Percentiles rank a stretch among this genome's conserved stretches.
Conservation (phyloP, 768 basidiomycete species). For the Auriscalpium vulgare region DNA sequence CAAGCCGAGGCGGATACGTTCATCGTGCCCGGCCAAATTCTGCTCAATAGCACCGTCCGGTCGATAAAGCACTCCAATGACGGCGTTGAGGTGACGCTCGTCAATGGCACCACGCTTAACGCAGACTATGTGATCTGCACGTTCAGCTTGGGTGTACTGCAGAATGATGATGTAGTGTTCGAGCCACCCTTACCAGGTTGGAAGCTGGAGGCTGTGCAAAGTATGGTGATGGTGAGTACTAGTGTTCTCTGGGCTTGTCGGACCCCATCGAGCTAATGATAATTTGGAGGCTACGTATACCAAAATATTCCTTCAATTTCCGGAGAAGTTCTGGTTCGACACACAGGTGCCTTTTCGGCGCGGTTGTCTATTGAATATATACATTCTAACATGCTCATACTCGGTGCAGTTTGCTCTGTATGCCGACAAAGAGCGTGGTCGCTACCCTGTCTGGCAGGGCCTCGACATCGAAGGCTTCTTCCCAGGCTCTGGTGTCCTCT, state of each 20-base stretch:
- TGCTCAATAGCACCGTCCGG: conserved; percentile 42
- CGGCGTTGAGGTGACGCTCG: conserved; percentile 34
- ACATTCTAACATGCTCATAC: too few relatives aligned
- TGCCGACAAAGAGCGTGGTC: conserved; percentile 4
- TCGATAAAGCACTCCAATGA: conserved; percentile 34
- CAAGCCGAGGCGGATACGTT: conserved; percentile 50
- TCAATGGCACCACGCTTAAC: conserved; percentile 22
- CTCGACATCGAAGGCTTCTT: conserved; percentile 49
- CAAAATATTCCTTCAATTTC: conserved; percentile 38
- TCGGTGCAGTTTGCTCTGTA: conserved; percentile 4
- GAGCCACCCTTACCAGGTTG: conserved; percentile 47
- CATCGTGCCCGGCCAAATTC: conserved; percentile 34
- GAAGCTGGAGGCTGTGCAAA: conserved; percentile 56
- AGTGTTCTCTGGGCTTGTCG: neutral
- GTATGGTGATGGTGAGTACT: conserved; percentile 44
- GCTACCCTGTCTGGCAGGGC: conserved; percentile 62
- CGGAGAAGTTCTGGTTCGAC: conserved; percentile 9
- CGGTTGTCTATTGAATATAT: too few relatives aligned
- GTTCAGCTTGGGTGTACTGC: conserved; percentile 34
- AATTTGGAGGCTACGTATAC: conserved; percentile 43
- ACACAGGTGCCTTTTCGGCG: conserved; percentile 17
- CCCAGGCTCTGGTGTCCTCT: conserved; percentile 49
- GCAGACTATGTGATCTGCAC: conserved; percentile 31
- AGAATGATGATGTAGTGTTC: conserved; percentile 39
- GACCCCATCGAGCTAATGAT: conserved; percentile 1